Conservation (phyloP, 1,284 basidiomycete species). For the Marasmius sp. region DNA sequence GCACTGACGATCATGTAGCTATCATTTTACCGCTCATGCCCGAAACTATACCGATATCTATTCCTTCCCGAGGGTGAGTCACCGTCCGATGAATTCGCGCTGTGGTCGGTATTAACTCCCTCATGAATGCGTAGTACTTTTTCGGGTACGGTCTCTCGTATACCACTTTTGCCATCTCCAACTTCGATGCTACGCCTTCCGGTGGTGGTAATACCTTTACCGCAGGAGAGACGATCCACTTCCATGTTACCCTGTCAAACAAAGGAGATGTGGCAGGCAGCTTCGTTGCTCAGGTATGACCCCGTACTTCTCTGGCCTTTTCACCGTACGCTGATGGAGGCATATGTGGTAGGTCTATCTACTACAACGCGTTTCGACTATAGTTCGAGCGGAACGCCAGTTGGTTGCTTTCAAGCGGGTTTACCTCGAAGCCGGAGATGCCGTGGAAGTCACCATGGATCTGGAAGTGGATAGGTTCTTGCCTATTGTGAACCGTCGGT, state of each 20-base stretch:
- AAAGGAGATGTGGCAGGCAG: slow-evolving; percentile 22
- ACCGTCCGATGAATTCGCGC: background rate
- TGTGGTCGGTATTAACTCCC: background rate
- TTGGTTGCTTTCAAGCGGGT: slow-evolving; percentile 28
- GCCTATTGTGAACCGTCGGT: slow-evolving; percentile 22
- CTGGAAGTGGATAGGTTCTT: slow-evolving; percentile 26
- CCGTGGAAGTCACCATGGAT: slow-evolving; percentile 20
- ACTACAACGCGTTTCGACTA: slow-evolving; percentile 25
- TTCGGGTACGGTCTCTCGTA: slow-evolving; percentile 30
- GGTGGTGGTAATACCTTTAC: slow-evolving; percentile 20
- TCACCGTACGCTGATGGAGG: background rate
- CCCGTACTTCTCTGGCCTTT: background rate
- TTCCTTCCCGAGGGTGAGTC: slow-evolving; percentile 19
- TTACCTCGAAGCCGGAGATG: slow-evolving; percentile 26
- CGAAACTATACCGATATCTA: slow-evolving; percentile 25
- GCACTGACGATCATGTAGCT: slow-evolving; percentile 11
- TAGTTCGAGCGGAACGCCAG: slow-evolving; percentile 24
- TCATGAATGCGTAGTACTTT: slow-evolving; percentile 16
- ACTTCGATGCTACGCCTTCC: slow-evolving; percentile 24
- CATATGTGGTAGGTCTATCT: slow-evolving; percentile 21
- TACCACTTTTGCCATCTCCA: slow-evolving; percentile 21
- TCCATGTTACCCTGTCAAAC: slow-evolving; percentile 25
- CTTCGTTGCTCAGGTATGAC: slow-evolving; percentile 24
- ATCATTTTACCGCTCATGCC: slow-evolving; percentile 24
- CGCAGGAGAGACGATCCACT: slow-evolving; percentile 25